Evolutionary conservation across 495 filamentous ascomycete species (phyloP).

Genomic region (Terfezia claveryi): DNA sequence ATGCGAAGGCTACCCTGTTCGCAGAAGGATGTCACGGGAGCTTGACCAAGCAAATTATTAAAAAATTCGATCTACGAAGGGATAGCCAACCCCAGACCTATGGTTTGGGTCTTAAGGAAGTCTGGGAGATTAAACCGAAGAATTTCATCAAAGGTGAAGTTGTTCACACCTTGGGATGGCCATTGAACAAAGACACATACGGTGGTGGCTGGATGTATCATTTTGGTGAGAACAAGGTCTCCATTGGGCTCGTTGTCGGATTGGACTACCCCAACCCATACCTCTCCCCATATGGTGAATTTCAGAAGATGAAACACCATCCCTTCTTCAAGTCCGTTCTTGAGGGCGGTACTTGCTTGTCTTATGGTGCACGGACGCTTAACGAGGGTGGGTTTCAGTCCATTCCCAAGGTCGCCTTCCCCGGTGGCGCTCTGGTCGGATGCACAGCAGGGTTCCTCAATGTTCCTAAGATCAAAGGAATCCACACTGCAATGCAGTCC

Average conservation of each 20-base stretch:
- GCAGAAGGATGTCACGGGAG: conserved; percentile 93
- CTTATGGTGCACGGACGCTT: conserved; percentile 80
- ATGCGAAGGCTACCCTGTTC: conserved; percentile 79
- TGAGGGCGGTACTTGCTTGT: conserved; percentile 90
- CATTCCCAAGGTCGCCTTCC: conserved; percentile 89
- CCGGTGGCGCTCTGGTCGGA: conserved; percentile 84
- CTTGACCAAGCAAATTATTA: conserved; percentile 82
- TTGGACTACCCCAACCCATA: conserved; percentile 95
- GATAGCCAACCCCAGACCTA: conserved; percentile 71
- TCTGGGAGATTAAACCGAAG: conserved; percentile 88
- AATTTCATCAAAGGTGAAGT: conserved; percentile 78
- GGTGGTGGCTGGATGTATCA: conserved; percentile 98
- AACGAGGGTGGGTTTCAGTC: conserved; percentile 96
- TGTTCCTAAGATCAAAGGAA: conserved; percentile 96
- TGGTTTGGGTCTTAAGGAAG: conserved; percentile 88
- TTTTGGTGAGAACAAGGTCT: conserved; percentile 62
- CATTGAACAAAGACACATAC: conserved; percentile 71
- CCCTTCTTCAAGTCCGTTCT: conserved; percentile 62
- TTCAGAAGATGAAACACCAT: conserved; percentile 97
- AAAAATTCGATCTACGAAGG: conserved; percentile 77
- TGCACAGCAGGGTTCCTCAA: conserved; percentile 95
- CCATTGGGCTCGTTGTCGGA: conserved; percentile 77
- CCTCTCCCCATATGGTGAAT: conserved; percentile 86
- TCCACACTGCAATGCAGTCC: conserved; percentile 90
- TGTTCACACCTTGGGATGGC: conserved; percentile 83